Base-by-base conservation (phyloP, 306 rosid species). In the Delonix regia region DNA sequence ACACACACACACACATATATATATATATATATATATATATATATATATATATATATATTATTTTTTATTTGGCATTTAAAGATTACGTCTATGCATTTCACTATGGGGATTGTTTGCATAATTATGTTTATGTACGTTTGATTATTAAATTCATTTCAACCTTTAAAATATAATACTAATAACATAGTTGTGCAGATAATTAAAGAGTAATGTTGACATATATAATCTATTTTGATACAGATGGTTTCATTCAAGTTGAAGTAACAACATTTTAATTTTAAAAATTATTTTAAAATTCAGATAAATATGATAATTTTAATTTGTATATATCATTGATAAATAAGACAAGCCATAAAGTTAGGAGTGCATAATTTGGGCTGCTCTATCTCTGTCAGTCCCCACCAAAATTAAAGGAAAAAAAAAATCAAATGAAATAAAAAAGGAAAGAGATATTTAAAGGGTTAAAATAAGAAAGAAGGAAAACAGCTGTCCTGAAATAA, bases 401-500 rank as follows among this genome's bases (percentile, higher is more conserved):
- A 80, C 83, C 27, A 1, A 22, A 72, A 52, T 45, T 10, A 33
- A 52, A 15, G 5, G 60, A 55, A 42, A 57, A 11, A 25, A n/a
- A 1, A 22, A 72, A 52, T 45, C 12, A 33, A 52, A 15, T 9
- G 60, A 55, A 42, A 57, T n/a, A n/a, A 11, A 25, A 52, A 56
- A 48, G 19, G 13, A 49, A 34, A 13, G 11, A 36, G 48, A 59
- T 61, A 81, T 81, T 82, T 8, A 41, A 39, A 22, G 22, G 8
- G 24, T 52, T 63, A 4, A 34, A 27, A 61, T 18, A 18, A 48
- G 47, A 27, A 55, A 42, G 16, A 14, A 34, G 60, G 30, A 30
- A 42, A 69, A 78, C 76, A 78, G 70, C 75, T 69, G 76, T 78
- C 59, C n/a, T 15, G 39, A 25, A 49, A 78, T 73, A 75, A 42